Evolutionary conservation across 495 filamentous ascomycete genomes (phyloP), one percentile per base, ranked within the genome.

Genomic region (Penicillium coprophilum): DNA sequence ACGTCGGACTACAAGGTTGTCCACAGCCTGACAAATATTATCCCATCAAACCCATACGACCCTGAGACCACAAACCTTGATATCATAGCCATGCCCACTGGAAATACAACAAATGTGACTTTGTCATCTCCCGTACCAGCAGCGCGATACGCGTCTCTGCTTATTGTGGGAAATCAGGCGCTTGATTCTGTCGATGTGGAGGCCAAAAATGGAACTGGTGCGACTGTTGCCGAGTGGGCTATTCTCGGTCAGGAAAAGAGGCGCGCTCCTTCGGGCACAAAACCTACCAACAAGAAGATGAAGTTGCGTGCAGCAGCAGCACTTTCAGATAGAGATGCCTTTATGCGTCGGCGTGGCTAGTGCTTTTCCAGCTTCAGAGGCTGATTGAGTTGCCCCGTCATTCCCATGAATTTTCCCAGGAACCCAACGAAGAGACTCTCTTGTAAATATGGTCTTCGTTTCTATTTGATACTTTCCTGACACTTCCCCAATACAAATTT

Each of bases 171-270:
- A 2, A 81, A 80, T 55, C 79, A 81, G 52, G 76, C 49, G 0
- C 50, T 73, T 10, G 64, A 56, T 40, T 63, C 70, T 48, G 82
- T 77, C 11, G 82, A 78, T 65, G 66, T 69, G 46, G 71, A 68
- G 9, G 70, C 67, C 17, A 53, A 53, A 2, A 80, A 84, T 60
- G 78, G 71, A 3, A 73, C 71, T 0, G 88, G 88, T 0, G 84
- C 84, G 3, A 89, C 85, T 17, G 88, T 92, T 7, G 87, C 86
- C 13, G 89, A 91, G 67, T 90, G 86, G 80, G 85, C 76, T 32
- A 74, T 89, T 57, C 61, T 88, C 50, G 70, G 72, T 0, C 52
- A 63, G n/a, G 43, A 30, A 9, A 45, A 45, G 45, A 27, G 9
- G 4, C 39, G 15, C 38, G 32, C 24, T 15, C 59, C 60, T 15